Evolutionary conservation across 257 asterid species (phyloP).

Genomic region (Fraxinus americana): DNA sequence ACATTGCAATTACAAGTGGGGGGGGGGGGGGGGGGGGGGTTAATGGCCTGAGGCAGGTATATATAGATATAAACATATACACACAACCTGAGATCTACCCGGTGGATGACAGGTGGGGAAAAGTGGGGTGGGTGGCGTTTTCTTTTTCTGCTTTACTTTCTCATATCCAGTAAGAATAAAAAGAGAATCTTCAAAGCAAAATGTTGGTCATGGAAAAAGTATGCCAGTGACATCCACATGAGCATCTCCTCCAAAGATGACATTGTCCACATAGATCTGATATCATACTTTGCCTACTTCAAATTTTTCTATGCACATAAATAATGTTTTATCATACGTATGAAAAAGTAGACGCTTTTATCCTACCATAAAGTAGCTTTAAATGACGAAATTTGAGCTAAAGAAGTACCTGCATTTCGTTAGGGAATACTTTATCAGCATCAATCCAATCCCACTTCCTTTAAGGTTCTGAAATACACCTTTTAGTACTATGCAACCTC

Average conservation of each 20-base stretch:
- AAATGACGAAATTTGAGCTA: slow-evolving; percentile 18
- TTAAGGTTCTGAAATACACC: slow-evolving; percentile 5
- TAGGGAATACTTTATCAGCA: slow-evolving; percentile 30
- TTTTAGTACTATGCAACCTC: neutral
- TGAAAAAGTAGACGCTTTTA: slow-evolving; percentile 29
- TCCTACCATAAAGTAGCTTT: slow-evolving; percentile 45
- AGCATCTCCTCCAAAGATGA: slow-evolving; percentile 27
- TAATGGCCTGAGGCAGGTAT: slow-evolving; percentile 17
- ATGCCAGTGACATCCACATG: slow-evolving; percentile 40
- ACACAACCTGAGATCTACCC: slow-evolving; percentile 15
- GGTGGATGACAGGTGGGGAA: slow-evolving; percentile 35
- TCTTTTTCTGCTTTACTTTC: slow-evolving; percentile 38
- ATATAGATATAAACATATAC: slow-evolving; percentile 28
- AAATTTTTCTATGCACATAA: slow-evolving; percentile 26
- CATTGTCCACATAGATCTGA: slow-evolving; percentile 47
- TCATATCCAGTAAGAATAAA: slow-evolving; percentile 47
- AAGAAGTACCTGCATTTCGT: slow-evolving; percentile 21
- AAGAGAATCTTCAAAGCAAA: slow-evolving; percentile 39
- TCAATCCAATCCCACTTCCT: slow-evolving; percentile 21
- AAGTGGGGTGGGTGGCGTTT: slow-evolving; percentile 33
- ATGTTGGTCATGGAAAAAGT: slow-evolving; percentile 19
- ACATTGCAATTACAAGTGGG: slow-evolving; percentile 38
- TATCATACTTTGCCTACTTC: slow-evolving; percentile 33
- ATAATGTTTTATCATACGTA: slow-evolving; percentile 26
- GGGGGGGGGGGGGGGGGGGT: slow-evolving; percentile 36